phyloP scores from a whole-genome alignment of 2,329 filamentous ascomycete genomes.

The Didymella glomerata region DNA sequence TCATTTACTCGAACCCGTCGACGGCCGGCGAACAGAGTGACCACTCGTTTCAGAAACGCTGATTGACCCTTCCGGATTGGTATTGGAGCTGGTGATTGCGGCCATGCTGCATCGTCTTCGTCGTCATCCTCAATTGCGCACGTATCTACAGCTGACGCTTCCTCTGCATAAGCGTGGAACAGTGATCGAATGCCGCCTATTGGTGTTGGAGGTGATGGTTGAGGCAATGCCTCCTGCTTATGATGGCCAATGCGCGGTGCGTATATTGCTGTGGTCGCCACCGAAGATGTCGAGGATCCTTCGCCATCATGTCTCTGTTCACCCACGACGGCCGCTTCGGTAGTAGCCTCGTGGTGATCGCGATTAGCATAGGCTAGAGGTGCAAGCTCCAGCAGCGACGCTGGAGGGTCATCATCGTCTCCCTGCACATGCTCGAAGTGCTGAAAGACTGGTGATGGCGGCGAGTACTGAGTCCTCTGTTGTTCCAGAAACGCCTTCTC shows the following conservation, averaged over 20 bases:
- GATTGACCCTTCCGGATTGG: background rate
- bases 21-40: slow-evolving; percentile 26
- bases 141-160: background rate
- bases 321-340: background rate
- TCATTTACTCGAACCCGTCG: background rate
- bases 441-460: background rate
- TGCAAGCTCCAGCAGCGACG: background rate
- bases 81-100: background rate
- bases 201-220: background rate
- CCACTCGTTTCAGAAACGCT: slow-evolving; percentile 14
- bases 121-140: background rate
- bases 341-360: background rate
- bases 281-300: background rate
- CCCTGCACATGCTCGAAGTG: background rate
- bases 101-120: background rate
- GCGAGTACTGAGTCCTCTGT: background rate
- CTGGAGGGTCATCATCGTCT: slow-evolving; percentile 2
- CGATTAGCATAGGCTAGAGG: background rate
- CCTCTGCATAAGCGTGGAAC: background rate
- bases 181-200: background rate
- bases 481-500: background rate
- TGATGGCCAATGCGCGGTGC: background rate
- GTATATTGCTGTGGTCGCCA: background rate
- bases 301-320: background rate
- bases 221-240: background rate